phyloP scores from a whole-genome alignment of 345 rosid species.

The Carallia pectinifolia region DNA sequence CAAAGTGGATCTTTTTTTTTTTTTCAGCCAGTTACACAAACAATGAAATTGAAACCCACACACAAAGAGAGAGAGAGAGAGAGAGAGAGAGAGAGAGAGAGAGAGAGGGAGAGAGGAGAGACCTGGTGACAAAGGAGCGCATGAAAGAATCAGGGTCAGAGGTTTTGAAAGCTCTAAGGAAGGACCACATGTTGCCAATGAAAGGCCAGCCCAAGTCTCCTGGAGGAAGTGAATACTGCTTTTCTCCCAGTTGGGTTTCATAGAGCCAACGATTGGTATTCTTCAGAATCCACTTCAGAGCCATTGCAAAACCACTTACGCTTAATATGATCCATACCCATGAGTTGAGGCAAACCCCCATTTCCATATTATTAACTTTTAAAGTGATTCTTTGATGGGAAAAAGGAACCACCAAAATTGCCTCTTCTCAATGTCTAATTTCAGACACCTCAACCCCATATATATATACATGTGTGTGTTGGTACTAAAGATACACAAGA shows the following conservation, averaged over 20 bases:
- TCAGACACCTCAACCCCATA: no score
- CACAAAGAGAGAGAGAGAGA: neutral
- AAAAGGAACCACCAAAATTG: no score
- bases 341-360: no score
- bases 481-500: no score
- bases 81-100: neutral
- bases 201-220: slow-evolving; percentile 90
- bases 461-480: no score
- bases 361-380: no score
- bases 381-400: no score
- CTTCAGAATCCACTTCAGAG: slow-evolving; percentile 44
- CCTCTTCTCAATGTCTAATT: no score
- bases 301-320: slow-evolving; percentile 8
- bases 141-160: slow-evolving; percentile 68
- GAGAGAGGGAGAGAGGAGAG: neutral
- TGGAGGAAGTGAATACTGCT: slow-evolving; percentile 53
- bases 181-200: slow-evolving; percentile 84
- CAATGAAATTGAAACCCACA: neutral
- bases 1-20: no score
- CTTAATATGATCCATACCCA: neutral
- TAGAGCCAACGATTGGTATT: slow-evolving; percentile 54
- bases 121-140: slow-evolving; percentile 45
- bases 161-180: slow-evolving; percentile 75
- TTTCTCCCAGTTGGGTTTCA: slow-evolving; percentile 54
- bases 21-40: neutral